Conservation (phyloP, 768 basidiomycete species). For the Kondoa malvinella region DNA sequence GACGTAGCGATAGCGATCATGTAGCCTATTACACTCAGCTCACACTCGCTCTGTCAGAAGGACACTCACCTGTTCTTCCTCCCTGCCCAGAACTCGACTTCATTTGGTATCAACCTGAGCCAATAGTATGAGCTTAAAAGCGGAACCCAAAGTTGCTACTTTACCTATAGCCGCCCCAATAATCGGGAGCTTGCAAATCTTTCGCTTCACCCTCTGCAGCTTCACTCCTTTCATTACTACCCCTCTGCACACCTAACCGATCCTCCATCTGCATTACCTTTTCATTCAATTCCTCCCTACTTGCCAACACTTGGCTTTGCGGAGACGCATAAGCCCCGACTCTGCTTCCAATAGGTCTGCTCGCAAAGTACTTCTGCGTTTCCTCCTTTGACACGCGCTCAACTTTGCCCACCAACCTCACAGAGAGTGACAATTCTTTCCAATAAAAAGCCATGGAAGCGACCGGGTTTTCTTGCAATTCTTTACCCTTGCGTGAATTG, state of each 20-base stretch:
- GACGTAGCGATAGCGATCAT: conserved; percentile 55
- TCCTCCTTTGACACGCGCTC: conserved; percentile 59
- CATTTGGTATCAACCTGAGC: conserved; percentile 81
- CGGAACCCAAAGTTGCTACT: no score
- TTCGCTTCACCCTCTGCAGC: conserved; percentile 13
- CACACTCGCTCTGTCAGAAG: neutral
- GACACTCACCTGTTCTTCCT: conserved; percentile 55
- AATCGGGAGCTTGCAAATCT: conserved; percentile 60
- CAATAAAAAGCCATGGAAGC: conserved; percentile 82
- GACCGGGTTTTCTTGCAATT: conserved; percentile 30
- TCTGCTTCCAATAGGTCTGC: conserved; percentile 63
- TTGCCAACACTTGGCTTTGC: conserved; percentile 56
- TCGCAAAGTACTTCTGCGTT: conserved; percentile 64
- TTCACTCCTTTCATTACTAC: conserved; percentile 8
- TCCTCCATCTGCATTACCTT: conserved; percentile 46
- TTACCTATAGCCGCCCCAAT: conserved; percentile 98
- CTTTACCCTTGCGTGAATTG: conserved; percentile 72
- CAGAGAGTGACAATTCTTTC: conserved; percentile 61
- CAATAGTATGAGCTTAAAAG: no score
- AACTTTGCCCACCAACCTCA: conserved; percentile 67
- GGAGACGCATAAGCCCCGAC: conserved; percentile 86
- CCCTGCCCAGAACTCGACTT: conserved; percentile 95
- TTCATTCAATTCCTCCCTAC: conserved; percentile 50
- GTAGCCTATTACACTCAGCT: conserved; percentile 35
- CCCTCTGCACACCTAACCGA: conserved; percentile 40